A percentile compares a stretch with the other conserved stretches of the same genome.
Evolutionary conservation across 495 filamentous ascomycete species (phyloP).

Genomic region (Podospora pseudoanserina): DNA sequence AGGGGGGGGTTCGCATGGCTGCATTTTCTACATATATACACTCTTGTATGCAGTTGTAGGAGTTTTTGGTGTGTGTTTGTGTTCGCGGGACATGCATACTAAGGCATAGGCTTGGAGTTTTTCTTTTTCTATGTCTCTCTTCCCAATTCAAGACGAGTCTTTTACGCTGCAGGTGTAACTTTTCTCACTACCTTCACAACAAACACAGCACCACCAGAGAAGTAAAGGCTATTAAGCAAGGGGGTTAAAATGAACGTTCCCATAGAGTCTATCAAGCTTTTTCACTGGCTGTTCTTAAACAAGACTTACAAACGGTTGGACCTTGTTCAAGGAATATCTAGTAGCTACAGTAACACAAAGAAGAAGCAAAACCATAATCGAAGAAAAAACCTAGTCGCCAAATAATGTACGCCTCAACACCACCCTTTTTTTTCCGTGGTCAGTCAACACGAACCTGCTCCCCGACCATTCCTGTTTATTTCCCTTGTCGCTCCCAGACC

Average conservation of each 20-base stretch:
- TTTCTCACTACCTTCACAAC: neutral
- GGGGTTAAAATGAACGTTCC: too few relatives aligned
- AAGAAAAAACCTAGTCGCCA: neutral
- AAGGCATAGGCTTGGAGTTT: too few relatives aligned
- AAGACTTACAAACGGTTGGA: too few relatives aligned
- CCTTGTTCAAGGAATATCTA: neutral
- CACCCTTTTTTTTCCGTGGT: neutral
- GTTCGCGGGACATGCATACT: too few relatives aligned
- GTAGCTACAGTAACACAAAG: neutral
- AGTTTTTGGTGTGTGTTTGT: too few relatives aligned
- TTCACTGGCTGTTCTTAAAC: neutral
- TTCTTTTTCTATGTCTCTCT: too few relatives aligned
- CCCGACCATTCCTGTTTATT: neutral
- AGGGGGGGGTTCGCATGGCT: too few relatives aligned
- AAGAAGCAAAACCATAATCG: neutral
- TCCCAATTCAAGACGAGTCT: too few relatives aligned
- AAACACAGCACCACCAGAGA: neutral
- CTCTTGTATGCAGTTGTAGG: too few relatives aligned
- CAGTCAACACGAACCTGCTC: neutral
- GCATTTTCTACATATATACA: too few relatives aligned
- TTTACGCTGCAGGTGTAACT: too few relatives aligned
- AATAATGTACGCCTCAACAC: neutral
- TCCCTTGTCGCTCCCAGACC: neutral
- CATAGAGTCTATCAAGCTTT: neutral
- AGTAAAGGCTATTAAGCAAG: too few relatives aligned